Conservation (phyloP, 805 yeast genomes). For the Teunomyces panamensis region DNA sequence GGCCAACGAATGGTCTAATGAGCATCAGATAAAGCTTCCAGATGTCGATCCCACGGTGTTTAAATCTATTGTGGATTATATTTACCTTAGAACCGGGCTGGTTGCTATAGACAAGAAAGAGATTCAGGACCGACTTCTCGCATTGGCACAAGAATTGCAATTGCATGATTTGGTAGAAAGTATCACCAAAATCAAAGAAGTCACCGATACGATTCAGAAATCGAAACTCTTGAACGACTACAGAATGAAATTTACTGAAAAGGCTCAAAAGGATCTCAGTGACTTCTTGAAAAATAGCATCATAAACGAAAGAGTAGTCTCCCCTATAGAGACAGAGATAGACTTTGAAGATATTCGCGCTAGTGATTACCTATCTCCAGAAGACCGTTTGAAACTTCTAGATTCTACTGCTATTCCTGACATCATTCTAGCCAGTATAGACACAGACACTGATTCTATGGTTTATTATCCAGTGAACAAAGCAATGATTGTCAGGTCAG, state of each 20-base stretch:
- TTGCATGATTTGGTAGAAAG: constrained; percentile 37
- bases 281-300: constrained; percentile 24
- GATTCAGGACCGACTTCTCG: constrained; percentile 17
- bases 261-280: constrained; percentile 32
- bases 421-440: constrained; percentile 39
- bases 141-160: constrained; percentile 31
- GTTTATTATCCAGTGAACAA: constrained; percentile 61
- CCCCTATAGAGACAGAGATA: constrained; percentile 17
- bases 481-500: constrained; percentile 57
- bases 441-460: constrained; percentile 21
- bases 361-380: constrained; percentile 11
- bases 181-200: constrained; percentile 24
- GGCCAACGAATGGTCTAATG: constrained; percentile 19
- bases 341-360: constrained; percentile 32
- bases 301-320: constrained; percentile 13
- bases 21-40: constrained; percentile 17
- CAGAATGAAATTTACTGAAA: constrained; percentile 31
- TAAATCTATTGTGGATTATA: constrained; percentile 25
- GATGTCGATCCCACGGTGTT: constrained; percentile 16
- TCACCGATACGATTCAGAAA: constrained; percentile 16
- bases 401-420: constrained; percentile 41
- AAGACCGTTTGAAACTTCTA: constrained; percentile 23
- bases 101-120: constrained; percentile 23
- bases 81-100: constrained; percentile 31
- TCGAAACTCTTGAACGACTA: constrained; percentile 30